Base-by-base conservation (phyloP, 2,329 filamentous ascomycete species). In the Mycocentrospora acerina region DNA sequence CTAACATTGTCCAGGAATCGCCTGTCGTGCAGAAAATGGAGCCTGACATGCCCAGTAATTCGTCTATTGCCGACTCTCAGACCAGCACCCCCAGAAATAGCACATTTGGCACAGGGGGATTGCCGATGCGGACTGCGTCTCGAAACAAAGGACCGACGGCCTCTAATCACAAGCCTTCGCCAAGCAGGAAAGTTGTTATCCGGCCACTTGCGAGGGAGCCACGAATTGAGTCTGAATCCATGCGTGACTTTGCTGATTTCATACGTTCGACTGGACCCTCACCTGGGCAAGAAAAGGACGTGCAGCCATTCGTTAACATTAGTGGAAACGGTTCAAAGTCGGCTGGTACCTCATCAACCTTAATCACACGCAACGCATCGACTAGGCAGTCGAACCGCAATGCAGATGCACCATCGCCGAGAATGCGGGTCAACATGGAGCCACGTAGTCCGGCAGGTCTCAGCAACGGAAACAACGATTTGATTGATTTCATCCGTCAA, bases 401-500 rank as follows among this genome's bases (percentile, higher is more conserved):
- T 15, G 32, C 40, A 4, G 57, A 64, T 13, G 55, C 59, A 12
- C 48, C 58, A 4, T 57, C 60, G 1, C 37, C 56, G 3, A 60
- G 47, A 36, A 41, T 56, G 10, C 62, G 61, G 17, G 28, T 56
- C 11, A 62, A 64, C 35, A 66, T 70, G 56, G 64, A 69, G 33
- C 64, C 91, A 41, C 85, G 89, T 32, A 83, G 89, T 45, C 81
- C 88, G 25, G 75, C 77, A 28, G 77, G 82, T 12, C 77, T 82
- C 33, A 81, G 81, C 34, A 83, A 84, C 49, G 94, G 84, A 24
- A 66, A 66, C 40, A 86, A 88, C 10, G 93, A 96, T 44, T 72
- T 98, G 41, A 95, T 96, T 51, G 90, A 97, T 62, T 97, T 98
- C 65, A 94, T 98, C 50, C 84, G 90, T 30, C 84, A 88, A 61